A percentile compares a stretch with the other conserved stretches of the same genome.
Evolutionary conservation across 306 rosid species (phyloP).

Genomic region (Quercus variabilis): DNA sequence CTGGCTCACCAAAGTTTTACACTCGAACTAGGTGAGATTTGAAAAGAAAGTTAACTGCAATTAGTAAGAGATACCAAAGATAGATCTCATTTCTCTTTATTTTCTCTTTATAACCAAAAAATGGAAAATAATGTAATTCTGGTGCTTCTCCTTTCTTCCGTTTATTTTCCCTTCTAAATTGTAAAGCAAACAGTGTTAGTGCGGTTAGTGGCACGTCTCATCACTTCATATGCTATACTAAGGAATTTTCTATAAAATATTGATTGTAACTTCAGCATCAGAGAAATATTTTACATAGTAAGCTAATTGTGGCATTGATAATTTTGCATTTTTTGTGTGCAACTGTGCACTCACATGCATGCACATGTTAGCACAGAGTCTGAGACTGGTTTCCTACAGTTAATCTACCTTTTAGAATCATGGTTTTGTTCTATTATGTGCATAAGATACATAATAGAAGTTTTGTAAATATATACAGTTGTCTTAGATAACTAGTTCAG

Average conservation of each 20-base stretch:
- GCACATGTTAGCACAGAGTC: too few species aligned
- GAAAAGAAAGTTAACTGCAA: too few species aligned
- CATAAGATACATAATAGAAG: background rate
- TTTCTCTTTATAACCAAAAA: too few species aligned
- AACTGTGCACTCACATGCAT: background rate
- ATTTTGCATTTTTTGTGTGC: background rate
- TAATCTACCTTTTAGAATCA: background rate
- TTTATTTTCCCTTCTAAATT: too few species aligned
- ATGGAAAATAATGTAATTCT: too few species aligned
- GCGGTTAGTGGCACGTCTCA: background rate
- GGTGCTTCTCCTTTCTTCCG: too few species aligned
- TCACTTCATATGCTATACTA: background rate
- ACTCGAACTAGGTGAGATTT: too few species aligned
- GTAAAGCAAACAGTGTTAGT: background rate
- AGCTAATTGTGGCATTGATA: background rate
- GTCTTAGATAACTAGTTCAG: background rate
- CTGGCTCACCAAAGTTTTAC: too few species aligned
- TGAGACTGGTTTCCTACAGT: background rate
- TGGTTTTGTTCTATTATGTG: background rate
- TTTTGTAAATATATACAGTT: too few species aligned
- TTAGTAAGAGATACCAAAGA: too few species aligned
- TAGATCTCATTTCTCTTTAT: too few species aligned
- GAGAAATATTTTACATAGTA: background rate
- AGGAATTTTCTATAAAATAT: background rate
- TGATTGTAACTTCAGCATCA: background rate